Evolutionary conservation across 140 eudicot genomes (phyloP).

Genomic region (Anethum foeniculum): DNA sequence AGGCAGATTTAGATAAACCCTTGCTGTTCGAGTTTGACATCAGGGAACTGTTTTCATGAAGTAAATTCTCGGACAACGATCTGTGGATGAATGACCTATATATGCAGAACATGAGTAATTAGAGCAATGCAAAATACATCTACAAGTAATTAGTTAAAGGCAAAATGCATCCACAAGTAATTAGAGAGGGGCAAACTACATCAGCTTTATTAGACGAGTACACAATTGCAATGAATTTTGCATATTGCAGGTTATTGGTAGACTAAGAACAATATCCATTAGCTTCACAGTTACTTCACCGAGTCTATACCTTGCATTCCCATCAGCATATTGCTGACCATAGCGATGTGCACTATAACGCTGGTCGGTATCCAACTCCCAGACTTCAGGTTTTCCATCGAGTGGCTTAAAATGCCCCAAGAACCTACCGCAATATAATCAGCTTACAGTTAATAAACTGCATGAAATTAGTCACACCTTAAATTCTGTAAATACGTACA

Average conservation of each 20-base stretch:
- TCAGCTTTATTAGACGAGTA: neutral
- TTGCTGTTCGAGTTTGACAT: conserved; percentile 31
- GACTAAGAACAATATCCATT: neutral
- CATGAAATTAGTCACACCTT: neutral
- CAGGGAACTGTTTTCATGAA: conserved; percentile 37
- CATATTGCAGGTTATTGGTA: neutral
- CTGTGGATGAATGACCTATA: conserved; percentile 55
- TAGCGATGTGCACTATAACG: conserved; percentile 35
- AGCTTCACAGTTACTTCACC: neutral
- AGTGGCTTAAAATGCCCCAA: conserved; percentile 72
- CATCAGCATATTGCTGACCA: conserved; percentile 33
- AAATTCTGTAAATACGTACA: conserved; percentile 36
- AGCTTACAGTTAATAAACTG: conserved; percentile 5
- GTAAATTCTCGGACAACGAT: conserved; percentile 71
- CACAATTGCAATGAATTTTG: neutral
- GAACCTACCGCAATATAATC: conserved; percentile 39
- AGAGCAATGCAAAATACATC: neutral
- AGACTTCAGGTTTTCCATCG: conserved; percentile 55
- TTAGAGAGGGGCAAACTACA: neutral
- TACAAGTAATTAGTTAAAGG: neutral
- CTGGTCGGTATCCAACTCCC: conserved; percentile 69
- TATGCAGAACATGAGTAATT: conserved; percentile 4
- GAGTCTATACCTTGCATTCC: conserved; percentile 42
- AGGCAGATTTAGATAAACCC: conserved; percentile 11
- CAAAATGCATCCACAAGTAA: neutral